Conservation (phyloP, 768 basidiomycete genomes). For the Russula ochroleuca region DNA sequence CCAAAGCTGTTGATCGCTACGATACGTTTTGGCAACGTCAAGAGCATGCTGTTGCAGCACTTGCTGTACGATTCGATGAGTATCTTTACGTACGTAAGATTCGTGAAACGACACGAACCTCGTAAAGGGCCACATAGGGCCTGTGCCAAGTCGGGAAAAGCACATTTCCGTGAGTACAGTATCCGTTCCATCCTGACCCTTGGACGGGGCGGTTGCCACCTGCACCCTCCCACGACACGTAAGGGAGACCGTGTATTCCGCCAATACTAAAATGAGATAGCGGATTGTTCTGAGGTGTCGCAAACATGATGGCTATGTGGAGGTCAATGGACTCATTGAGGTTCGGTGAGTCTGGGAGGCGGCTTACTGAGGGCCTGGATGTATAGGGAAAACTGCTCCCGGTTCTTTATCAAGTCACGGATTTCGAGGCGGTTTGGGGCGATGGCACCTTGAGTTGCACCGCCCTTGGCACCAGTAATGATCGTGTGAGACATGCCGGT, state of each 20-base stretch:
- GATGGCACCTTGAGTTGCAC: constrained; percentile 8
- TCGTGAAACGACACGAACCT: constrained; percentile 36
- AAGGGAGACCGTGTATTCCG: constrained; percentile 53
- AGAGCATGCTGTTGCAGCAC: constrained; percentile 40
- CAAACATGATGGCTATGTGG: constrained; percentile 35
- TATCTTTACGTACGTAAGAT: not conserved
- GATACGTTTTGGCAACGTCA: constrained; percentile 42
- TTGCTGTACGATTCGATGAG: constrained; percentile 39
- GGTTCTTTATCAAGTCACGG: constrained; percentile 35
- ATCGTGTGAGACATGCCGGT: constrained; percentile 22
- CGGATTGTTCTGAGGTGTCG: constrained; percentile 33
- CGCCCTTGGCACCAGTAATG: constrained; percentile 19
- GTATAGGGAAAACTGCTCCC: constrained; percentile 48
- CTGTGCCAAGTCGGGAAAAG: constrained; percentile 57
- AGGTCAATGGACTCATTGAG: not conserved
- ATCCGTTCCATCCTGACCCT: constrained; percentile 40
- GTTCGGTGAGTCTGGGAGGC: not conserved
- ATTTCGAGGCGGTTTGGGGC: constrained; percentile 27
- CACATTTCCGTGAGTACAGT: constrained; percentile 52
- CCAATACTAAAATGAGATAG: constrained; percentile 44
- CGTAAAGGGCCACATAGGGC: constrained; percentile 48
- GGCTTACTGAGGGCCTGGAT: constrained; percentile 47
- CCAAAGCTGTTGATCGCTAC: constrained; percentile 31
- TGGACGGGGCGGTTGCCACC: constrained; percentile 32
- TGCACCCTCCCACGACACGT: constrained; percentile 42